Evolutionary conservation across 2,329 filamentous ascomycete species (phyloP).

Genomic region (Talaromyces pinophilus): DNA sequence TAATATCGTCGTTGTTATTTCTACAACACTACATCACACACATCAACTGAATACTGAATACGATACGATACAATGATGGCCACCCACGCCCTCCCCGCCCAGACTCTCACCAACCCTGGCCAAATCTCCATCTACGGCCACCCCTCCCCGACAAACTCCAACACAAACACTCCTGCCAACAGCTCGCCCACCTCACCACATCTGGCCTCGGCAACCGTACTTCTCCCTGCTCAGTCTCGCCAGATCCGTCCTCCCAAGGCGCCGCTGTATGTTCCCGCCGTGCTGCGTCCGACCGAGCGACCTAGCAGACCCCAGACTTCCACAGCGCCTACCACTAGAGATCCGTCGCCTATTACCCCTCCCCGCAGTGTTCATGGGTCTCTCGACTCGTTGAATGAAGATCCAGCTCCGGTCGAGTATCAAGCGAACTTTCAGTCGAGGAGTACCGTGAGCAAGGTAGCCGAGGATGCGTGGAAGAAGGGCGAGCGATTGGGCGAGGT

Average conservation of each 20-base stretch:
- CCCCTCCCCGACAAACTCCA: conserved; percentile 49
- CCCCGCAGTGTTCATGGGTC: conserved; percentile 58
- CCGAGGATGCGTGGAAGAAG: conserved; percentile 56
- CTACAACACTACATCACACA: not conserved
- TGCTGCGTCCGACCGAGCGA: conserved; percentile 61
- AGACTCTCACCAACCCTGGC: conserved; percentile 26
- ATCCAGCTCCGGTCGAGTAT: conserved; percentile 39
- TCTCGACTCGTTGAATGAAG: conserved; percentile 49
- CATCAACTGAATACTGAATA: not conserved
- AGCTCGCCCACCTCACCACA: conserved; percentile 57
- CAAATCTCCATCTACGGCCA: conserved; percentile 44
- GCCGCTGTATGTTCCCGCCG: conserved; percentile 65
- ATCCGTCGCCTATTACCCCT: conserved; percentile 48
- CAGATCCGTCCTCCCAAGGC: conserved; percentile 62
- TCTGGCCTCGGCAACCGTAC: conserved; percentile 38
- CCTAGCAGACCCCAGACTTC: conserved; percentile 5
- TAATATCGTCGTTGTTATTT: not conserved
- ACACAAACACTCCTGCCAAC: conserved; percentile 54
- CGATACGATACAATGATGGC: conserved; percentile 15
- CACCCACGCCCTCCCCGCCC: conserved; percentile 27
- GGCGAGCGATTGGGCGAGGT: conserved; percentile 57
- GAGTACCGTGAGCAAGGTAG: conserved; percentile 49
- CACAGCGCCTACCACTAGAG: conserved; percentile 27
- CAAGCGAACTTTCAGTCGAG: conserved; percentile 44
- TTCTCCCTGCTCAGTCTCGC: conserved; percentile 50